Evolutionary conservation across 2,329 filamentous ascomycete genomes (phyloP).

Genomic region (Alternaria longipes): DNA sequence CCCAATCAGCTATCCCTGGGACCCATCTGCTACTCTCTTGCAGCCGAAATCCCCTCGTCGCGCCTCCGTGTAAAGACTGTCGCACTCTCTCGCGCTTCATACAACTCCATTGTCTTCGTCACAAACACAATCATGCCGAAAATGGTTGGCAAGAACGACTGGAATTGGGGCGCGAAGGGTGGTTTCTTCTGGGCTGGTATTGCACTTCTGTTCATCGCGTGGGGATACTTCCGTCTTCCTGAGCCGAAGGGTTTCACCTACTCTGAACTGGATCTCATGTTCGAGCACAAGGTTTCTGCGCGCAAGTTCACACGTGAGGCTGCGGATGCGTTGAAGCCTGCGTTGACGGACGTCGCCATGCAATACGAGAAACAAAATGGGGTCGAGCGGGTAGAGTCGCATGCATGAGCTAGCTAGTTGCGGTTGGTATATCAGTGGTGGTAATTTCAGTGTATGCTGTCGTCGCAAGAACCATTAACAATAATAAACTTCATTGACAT

Average conservation of each 20-base stretch:
- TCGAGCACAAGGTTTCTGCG: constrained; percentile 34
- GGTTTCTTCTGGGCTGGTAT: constrained; percentile 38
- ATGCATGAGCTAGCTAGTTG: constrained; percentile 7
- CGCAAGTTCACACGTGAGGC: constrained; percentile 35
- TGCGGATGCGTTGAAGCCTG: constrained; percentile 31
- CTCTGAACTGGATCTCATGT: constrained; percentile 34
- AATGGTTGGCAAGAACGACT: constrained; percentile 36
- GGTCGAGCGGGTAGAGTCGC: constrained; percentile 29
- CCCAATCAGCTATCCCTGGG: constrained; percentile 75
- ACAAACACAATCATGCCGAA: constrained; percentile 38
- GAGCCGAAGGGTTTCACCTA: constrained; percentile 34
- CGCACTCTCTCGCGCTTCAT: constrained; percentile 71
- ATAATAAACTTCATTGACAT: background rate
- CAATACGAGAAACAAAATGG: constrained; percentile 30
- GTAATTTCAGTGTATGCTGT: background rate
- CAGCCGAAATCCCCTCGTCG: constrained; percentile 81
- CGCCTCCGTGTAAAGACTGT: constrained; percentile 89
- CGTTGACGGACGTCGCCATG: constrained; percentile 24
- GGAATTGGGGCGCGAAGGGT: constrained; percentile 37
- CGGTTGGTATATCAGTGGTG: background rate
- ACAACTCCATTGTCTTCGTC: constrained; percentile 35
- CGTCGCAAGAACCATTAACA: background rate
- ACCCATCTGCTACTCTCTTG: constrained; percentile 86
- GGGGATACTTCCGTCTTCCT: constrained; percentile 36
- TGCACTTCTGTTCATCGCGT: constrained; percentile 29